Evolutionary conservation across 345 rosid genomes (phyloP).

Genomic region (Microcos paniculata): DNA sequence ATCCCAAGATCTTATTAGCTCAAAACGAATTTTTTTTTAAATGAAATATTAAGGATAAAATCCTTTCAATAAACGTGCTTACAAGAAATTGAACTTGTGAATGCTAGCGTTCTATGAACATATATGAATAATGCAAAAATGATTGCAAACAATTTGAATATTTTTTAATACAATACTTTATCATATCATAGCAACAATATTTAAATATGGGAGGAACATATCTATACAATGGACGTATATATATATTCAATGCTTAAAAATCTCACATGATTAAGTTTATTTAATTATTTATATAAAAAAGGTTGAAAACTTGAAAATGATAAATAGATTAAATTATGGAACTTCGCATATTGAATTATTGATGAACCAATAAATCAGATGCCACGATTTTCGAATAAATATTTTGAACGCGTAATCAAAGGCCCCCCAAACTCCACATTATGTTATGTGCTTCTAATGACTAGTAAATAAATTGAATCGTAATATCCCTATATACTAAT

Average conservation of each 20-base stretch:
- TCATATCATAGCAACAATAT: not conserved
- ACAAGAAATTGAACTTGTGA: no score
- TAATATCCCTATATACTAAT: no score
- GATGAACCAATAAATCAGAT: not conserved
- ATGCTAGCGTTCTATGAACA: not conserved
- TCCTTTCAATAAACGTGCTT: no score
- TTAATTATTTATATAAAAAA: not conserved
- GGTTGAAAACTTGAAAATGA: not conserved
- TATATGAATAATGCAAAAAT: not conserved
- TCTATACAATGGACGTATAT: not conserved
- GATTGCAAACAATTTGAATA: not conserved
- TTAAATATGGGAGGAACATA: not conserved
- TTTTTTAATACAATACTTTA: not conserved
- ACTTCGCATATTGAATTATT: not conserved
- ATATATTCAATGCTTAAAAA: not conserved
- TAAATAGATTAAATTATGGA: not conserved
- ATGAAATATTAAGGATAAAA: no score
- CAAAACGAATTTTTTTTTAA: no score
- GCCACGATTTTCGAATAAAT: constrained; percentile 8
- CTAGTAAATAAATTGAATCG: not conserved
- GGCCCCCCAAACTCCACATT: not conserved
- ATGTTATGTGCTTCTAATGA: not conserved
- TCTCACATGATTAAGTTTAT: not conserved
- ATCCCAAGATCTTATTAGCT: no score
- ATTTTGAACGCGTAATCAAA: constrained; percentile 9